phyloP scores from a whole-genome alignment of 2,329 filamentous ascomycete genomes.

The Aspergillus terreus region DNA sequence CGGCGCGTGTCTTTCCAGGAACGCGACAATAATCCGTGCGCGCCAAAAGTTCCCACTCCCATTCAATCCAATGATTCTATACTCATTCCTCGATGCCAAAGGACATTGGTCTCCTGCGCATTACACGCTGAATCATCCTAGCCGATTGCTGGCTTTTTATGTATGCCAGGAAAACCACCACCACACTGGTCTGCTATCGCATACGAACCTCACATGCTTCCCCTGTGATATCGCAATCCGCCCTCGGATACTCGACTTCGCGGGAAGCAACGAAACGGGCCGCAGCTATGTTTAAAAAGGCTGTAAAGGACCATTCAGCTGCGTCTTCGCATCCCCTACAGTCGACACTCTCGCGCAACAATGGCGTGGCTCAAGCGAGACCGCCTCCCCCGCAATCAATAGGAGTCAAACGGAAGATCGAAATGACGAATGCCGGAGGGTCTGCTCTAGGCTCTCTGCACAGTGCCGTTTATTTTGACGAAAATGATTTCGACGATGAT shows the following conservation, averaged over 20 bases:
- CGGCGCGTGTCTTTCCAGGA: slow-evolving; percentile 6
- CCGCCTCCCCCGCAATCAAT: slow-evolving; percentile 20
- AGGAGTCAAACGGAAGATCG: slow-evolving; percentile 39
- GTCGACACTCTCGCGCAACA: slow-evolving; percentile 25
- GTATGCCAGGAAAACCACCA: slow-evolving; percentile 19
- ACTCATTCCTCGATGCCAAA: too few species aligned
- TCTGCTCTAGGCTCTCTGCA: slow-evolving; percentile 42
- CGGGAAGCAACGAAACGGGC: slow-evolving; percentile 14
- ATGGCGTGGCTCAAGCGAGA: slow-evolving; percentile 20
- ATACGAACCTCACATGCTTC: slow-evolving; percentile 18
- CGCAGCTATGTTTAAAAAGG: slow-evolving; percentile 38
- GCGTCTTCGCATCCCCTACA: slow-evolving; percentile 31
- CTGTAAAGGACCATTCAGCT: slow-evolving; percentile 36
- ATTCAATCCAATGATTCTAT: too few species aligned
- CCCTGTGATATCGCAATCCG: slow-evolving; percentile 15
- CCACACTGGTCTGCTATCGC: slow-evolving; percentile 18
- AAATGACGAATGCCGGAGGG: slow-evolving; percentile 25
- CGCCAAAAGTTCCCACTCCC: neutral
- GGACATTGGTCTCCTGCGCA: too few species aligned
- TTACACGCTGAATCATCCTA: too few species aligned
- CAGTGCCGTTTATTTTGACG: slow-evolving; percentile 60
- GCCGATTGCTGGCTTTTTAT: slow-evolving; percentile 17
- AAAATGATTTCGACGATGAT: slow-evolving; percentile 86
- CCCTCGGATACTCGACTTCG: slow-evolving; percentile 24
- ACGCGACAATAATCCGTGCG: slow-evolving; percentile 6